Conservation (phyloP, 2,329 filamentous ascomycete species). For the Calonectria pseudoreteaudii region DNA sequence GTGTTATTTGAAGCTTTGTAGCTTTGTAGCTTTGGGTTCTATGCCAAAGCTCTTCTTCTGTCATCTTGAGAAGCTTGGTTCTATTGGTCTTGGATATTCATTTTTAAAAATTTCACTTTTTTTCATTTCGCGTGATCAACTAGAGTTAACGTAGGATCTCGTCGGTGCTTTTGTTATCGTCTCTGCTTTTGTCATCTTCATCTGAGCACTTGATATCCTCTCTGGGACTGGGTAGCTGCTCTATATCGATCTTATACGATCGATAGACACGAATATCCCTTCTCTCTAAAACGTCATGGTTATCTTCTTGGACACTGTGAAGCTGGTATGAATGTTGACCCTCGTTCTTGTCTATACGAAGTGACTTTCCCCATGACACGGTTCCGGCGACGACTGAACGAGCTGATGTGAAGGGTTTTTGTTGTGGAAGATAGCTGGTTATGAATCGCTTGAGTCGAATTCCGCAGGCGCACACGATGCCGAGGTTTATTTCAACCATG, state of each 20-base stretch:
- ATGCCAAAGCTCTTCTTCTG: neutral
- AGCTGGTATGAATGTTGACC: constrained; percentile 2
- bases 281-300: neutral
- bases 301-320: neutral
- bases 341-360: constrained; percentile 3
- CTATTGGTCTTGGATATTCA: neutral
- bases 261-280: constrained; percentile 1
- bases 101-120: neutral
- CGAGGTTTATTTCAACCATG: constrained; percentile 52
- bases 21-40: too few relatives aligned
- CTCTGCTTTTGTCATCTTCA: constrained; percentile 1
- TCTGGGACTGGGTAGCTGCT: neutral
- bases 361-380: neutral
- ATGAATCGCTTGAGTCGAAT: constrained; percentile 41
- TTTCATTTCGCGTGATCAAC: neutral
- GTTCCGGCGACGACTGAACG: neutral
- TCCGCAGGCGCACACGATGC: constrained; percentile 53
- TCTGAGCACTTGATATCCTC: neutral
- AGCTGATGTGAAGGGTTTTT: neutral
- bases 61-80: neutral
- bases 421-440: constrained; percentile 5
- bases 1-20: neutral
- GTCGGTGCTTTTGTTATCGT: neutral
- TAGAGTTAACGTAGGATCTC: neutral
- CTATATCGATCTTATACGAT: constrained; percentile 9